Conservation (phyloP, 768 basidiomycete species). For the Lentinula guzmanii region DNA sequence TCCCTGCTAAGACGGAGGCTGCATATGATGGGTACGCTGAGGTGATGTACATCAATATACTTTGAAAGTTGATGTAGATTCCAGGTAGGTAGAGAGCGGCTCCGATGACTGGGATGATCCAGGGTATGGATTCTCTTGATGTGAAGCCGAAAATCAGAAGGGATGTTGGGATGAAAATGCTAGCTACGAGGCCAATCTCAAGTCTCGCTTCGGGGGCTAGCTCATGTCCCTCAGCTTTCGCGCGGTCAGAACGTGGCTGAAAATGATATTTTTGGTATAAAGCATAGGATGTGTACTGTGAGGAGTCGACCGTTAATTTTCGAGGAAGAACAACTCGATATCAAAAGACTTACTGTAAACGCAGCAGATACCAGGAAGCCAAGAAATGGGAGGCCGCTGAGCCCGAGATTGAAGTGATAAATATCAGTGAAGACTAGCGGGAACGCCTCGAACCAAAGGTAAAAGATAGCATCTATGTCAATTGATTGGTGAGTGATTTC, state of each 20-base stretch:
- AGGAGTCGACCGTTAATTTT: background rate
- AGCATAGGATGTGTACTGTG: constrained; percentile 1
- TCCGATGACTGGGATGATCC: constrained; percentile 29
- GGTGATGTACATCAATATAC: constrained; percentile 21
- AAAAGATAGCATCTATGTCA: constrained; percentile 14
- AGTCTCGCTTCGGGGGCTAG: constrained; percentile 4
- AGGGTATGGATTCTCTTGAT: constrained; percentile 20
- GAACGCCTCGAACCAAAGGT: constrained; percentile 29
- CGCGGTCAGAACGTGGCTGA: background rate
- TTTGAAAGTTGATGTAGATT: constrained; percentile 24
- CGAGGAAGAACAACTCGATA: background rate
- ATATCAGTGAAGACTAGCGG: constrained; percentile 24
- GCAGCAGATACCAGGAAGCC: constrained; percentile 15
- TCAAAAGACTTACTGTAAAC: background rate
- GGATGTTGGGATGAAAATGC: constrained; percentile 6
- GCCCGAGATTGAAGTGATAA: constrained; percentile 25
- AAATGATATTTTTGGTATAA: constrained; percentile 4
- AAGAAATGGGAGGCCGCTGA: constrained; percentile 24
- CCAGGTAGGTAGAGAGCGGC: constrained; percentile 24
- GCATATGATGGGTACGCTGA: constrained; percentile 24
- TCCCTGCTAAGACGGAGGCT: constrained; percentile 27
- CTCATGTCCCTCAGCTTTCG: background rate
- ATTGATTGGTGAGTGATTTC: background rate
- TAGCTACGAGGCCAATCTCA: constrained; percentile 4
- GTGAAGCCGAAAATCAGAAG: constrained; percentile 23